Base-by-base conservation (phyloP, 257 asterid species). In the Striga asiatica region DNA sequence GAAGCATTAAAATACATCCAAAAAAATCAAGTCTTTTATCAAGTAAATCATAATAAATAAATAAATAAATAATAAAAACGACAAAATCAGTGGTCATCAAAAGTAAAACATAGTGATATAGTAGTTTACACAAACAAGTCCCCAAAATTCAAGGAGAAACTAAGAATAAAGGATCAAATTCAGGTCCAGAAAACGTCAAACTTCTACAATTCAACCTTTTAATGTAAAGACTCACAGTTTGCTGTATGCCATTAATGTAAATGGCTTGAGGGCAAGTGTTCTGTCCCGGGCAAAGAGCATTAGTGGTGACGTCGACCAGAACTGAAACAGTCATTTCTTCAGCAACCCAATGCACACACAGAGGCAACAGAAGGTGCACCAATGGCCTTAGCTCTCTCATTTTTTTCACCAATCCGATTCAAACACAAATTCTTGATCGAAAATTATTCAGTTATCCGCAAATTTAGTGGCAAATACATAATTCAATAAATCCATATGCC, bases 291-390 rank as follows among this genome's bases (percentile, higher is more conserved):
- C 96, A 89, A 38, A 89, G 96, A 66, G 94, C 89, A 64, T 45
- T 68, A 7, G 97, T 86, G 21, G 97, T 83, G 67, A 89, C 81
- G 73, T 89, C 97, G 38, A 89, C 96, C 37, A 89, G 76, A 48
- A 86, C 93, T 9, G 97, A 79, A 50, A 67, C 80, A 34, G 97
- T 80, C 96, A 86, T 86, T 71, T 83, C 97, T 67, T 84, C 93
- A 48, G 96, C 97, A 25, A 86, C 60, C 94, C 96, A 89, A 42
- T 89, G 96, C 60, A 79, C 66, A 64, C 87, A 83, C 18, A 89
- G 64, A 32, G 97, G 88, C 28, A 85, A 47, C 68, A 89, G 45
- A 20, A 89, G 64, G 66, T 89, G 81, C 62, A 83, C 61, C 66
- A 89, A 49, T 34, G 81, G 74, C 61, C 72, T 76, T 22, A 85